phyloP scores from a whole-genome alignment of 225 moss, liverwort and hornwort species.

The Sphagnum contortum region DNA sequence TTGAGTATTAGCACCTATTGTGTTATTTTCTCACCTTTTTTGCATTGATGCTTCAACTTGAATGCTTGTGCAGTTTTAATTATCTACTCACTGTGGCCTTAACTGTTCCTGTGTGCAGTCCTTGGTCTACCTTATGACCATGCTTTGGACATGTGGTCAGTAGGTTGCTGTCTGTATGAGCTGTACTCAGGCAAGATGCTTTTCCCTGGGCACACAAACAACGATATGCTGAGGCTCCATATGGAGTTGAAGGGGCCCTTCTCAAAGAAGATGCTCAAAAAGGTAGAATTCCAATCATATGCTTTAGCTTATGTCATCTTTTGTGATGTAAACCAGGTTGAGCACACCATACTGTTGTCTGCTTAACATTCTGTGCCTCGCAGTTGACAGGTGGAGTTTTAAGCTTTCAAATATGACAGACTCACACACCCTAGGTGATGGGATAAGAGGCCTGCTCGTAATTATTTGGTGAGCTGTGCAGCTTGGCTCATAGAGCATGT shows the following conservation, averaged over 20 bases:
- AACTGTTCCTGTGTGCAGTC: slow-evolving; percentile 40
- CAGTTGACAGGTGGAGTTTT: slow-evolving; percentile 99
- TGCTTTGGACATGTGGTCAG: slow-evolving; percentile 98
- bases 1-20: no score
- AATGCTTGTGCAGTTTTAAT: no score
- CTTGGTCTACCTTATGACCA: slow-evolving; percentile 98
- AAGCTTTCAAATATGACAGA: slow-evolving; percentile 91
- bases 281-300: slow-evolving; percentile 45
- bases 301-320: slow-evolving; percentile 23
- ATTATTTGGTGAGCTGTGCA: slow-evolving; percentile 99
- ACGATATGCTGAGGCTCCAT: slow-evolving; percentile 95
- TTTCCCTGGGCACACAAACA: slow-evolving; percentile 91
- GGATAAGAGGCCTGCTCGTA: slow-evolving; percentile 93
- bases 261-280: slow-evolving; percentile 98
- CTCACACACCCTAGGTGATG: slow-evolving; percentile 99
- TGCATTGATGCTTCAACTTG: no score
- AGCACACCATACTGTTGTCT: slow-evolving; percentile 46
- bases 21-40: no score
- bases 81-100: no score
- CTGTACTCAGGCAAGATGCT: slow-evolving; percentile 99
- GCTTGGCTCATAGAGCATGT: slow-evolving; percentile 98
- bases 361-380: slow-evolving; percentile 98
- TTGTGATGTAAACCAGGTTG: background rate
- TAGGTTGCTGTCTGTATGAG: slow-evolving; percentile 98
- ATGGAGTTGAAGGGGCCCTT: slow-evolving; percentile 99